Conservation (phyloP, 2,329 filamentous ascomycete species). For the Westerdykella ornata region DNA sequence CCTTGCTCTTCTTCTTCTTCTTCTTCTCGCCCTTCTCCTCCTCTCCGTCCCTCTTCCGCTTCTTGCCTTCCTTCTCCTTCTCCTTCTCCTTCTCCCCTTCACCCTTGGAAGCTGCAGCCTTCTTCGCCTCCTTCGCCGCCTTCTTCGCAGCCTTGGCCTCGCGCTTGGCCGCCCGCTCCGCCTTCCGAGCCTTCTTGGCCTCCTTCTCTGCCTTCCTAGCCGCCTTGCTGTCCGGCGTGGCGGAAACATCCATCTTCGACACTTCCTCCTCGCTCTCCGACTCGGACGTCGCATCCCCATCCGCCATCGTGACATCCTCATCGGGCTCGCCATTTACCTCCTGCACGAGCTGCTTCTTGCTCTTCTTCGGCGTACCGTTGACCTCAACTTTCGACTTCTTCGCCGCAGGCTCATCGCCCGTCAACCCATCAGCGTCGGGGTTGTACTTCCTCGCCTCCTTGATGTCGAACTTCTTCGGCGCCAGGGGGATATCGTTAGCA, state of each 20-base stretch:
- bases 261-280: conserved; percentile 32
- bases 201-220: conserved; percentile 39
- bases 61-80: conserved; percentile 52
- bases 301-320: conserved; percentile 38
- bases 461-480: conserved; percentile 70
- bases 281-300: conserved; percentile 31
- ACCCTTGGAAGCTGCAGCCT: conserved; percentile 40
- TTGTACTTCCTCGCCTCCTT: conserved; percentile 96
- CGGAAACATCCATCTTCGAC: conserved; percentile 10
- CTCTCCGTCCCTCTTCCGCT: conserved; percentile 44
- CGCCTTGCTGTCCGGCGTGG: conserved; percentile 34
- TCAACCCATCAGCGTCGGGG: conserved; percentile 79
- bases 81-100: too few species aligned
- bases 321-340: conserved; percentile 42
- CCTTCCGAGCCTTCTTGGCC: conserved; percentile 41
- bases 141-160: conserved; percentile 49
- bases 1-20: conserved; percentile 55
- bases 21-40: conserved; percentile 58
- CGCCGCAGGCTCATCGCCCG: conserved; percentile 58
- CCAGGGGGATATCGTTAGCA: conserved; percentile 40
- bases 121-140: conserved; percentile 46
- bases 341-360: conserved; percentile 43
- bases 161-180: conserved; percentile 34
- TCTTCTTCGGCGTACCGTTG: conserved; percentile 31
- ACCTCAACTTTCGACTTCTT: conserved; percentile 42